Evolutionary conservation across 257 asterid genomes (phyloP).

Genomic region (Fraxinus americana): DNA sequence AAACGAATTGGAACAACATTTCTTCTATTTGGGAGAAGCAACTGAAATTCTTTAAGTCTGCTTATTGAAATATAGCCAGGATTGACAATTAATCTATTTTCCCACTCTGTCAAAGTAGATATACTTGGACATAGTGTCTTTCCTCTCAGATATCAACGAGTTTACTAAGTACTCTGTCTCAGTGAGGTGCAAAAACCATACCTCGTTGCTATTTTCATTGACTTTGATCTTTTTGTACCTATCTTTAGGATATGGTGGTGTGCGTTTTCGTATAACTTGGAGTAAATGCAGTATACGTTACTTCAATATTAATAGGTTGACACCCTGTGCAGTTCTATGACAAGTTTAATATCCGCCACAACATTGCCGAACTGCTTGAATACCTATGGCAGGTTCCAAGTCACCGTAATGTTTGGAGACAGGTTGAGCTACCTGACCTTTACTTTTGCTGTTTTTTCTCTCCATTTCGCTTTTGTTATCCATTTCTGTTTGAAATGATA

Average conservation of each 20-base stretch:
- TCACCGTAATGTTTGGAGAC: conserved; percentile 96
- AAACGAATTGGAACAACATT: not conserved
- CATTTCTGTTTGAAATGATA: conserved; percentile 6
- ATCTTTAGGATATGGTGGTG: not conserved
- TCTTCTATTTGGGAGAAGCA: not conserved
- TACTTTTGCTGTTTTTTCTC: not conserved
- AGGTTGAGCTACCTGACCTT: conserved; percentile 47
- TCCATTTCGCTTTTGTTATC: not conserved
- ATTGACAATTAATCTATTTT: not conserved
- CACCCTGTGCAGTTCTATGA: conserved; percentile 80
- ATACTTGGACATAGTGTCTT: not conserved
- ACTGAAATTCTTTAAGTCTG: not conserved
- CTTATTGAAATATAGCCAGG: not conserved
- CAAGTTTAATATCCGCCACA: conserved; percentile 98
- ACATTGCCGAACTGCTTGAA: conserved; percentile 97
- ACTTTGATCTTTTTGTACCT: not conserved
- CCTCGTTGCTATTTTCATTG: not conserved
- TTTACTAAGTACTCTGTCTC: not conserved
- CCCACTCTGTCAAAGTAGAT: not conserved
- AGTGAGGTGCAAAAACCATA: conserved; percentile 1
- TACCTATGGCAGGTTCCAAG: conserved; percentile 98
- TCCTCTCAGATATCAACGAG: not conserved
- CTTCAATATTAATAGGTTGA: not conserved
- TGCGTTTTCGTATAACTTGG: not conserved
- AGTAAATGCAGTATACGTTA: not conserved